A percentile compares a stretch with the other conserved stretches of the same genome.
These are phyloP conservation scores for Rhodotorula sphaerocarpa DNA, from an alignment of 768 basidiomycete genomes.

Conservation along the genomic window DNA sequence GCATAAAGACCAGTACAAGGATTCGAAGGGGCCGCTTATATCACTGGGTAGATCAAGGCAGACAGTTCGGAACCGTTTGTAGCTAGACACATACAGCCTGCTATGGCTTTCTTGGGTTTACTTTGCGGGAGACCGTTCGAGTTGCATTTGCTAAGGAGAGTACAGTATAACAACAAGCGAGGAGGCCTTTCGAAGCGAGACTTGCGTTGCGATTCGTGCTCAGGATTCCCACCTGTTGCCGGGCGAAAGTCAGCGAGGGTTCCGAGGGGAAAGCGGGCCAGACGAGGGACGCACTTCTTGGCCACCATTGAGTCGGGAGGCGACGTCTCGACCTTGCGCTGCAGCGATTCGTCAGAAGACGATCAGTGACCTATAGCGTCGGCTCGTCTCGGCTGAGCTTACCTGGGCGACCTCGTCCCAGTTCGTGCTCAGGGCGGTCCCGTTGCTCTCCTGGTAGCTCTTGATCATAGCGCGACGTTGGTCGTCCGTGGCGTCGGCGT, in stretches of 20 bases:
- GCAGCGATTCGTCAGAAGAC: slow-evolving; percentile 29
- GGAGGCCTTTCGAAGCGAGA: too few relatives aligned
- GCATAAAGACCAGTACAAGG: too few relatives aligned
- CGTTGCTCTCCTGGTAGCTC: slow-evolving; percentile 88
- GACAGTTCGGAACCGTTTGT: background rate
- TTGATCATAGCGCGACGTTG: slow-evolving; percentile 95
- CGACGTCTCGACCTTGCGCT: slow-evolving; percentile 57
- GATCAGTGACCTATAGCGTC: too few relatives aligned
- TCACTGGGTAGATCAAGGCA: too few relatives aligned
- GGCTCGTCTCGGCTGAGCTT: too few relatives aligned
- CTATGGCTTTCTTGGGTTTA: too few relatives aligned
- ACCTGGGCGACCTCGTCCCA: slow-evolving; percentile 76
- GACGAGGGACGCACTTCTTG: slow-evolving; percentile 16
- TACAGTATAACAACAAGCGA: background rate
- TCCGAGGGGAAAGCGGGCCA: background rate
- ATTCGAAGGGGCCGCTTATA: too few relatives aligned
- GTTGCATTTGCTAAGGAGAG: too few relatives aligned
- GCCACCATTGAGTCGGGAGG: slow-evolving; percentile 53
- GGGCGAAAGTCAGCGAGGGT: background rate
- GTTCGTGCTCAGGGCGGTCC: slow-evolving; percentile 89
- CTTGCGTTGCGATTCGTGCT: background rate
- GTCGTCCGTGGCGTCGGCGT: slow-evolving; percentile 80
- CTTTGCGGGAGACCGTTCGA: too few relatives aligned
- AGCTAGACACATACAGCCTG: too few relatives aligned
- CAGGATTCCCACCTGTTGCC: background rate